Percentiles rank a stretch among this genome's conserved stretches.
phyloP scores from a whole-genome alignment of 1,139 yeast genomes.

The Pichia kudriavzevii region DNA sequence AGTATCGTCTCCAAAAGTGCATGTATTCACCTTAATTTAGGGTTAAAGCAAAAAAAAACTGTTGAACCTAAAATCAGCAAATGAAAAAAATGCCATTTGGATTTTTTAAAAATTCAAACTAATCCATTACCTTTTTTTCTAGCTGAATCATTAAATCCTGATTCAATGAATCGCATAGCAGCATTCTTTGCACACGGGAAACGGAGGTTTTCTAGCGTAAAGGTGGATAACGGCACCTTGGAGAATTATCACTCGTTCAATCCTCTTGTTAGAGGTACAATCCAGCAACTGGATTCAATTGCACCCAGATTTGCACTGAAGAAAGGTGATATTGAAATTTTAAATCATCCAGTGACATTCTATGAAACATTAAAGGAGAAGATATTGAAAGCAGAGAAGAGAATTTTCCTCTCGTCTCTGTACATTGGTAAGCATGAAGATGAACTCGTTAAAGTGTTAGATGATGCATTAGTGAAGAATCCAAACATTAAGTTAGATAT shows the following conservation, averaged over 20 bases:
- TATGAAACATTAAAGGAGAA: constrained; percentile 54
- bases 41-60: too few relatives aligned
- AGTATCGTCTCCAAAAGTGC: too few relatives aligned
- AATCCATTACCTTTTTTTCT: background rate
- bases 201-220: constrained; percentile 19
- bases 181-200: too few relatives aligned
- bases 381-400: constrained; percentile 43
- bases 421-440: constrained; percentile 79
- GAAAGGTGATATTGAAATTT: constrained; percentile 54
- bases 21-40: too few relatives aligned
- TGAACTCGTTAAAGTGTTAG: constrained; percentile 59
- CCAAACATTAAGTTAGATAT: constrained; percentile 61
- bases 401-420: constrained; percentile 76
- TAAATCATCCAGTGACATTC: constrained; percentile 62
- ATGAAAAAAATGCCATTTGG: too few relatives aligned
- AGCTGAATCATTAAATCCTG: too few relatives aligned
- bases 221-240: constrained; percentile 23
- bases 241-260: constrained; percentile 31
- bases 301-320: constrained; percentile 63
- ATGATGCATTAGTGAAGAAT: constrained; percentile 50
- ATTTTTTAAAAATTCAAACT: too few relatives aligned
- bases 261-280: constrained; percentile 42
- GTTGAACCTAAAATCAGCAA: too few relatives aligned
- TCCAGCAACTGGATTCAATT: constrained; percentile 53
- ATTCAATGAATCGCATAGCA: constrained; percentile 7